Percentiles rank a stretch among this genome's conserved stretches.
Evolutionary conservation across 2,329 filamentous ascomycete species (phyloP).

Genomic region (Botryotinia narcissicola): DNA sequence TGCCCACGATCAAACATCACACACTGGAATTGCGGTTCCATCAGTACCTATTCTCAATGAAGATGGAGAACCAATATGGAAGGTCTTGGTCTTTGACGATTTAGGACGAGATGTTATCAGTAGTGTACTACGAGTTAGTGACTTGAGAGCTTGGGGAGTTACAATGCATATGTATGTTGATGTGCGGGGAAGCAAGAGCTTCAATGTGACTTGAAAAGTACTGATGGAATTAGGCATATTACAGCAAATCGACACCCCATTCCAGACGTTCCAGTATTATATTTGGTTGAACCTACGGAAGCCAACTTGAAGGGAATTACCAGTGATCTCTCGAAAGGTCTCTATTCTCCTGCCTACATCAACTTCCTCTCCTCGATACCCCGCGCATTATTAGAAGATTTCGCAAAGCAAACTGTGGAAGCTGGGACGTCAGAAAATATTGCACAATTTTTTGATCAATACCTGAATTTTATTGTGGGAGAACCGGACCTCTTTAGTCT

Average conservation of each 20-base stretch:
- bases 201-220: conserved; percentile 11
- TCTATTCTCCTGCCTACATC: conserved; percentile 92
- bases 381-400: conserved; percentile 87
- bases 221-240: conserved; percentile 63
- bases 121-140: conserved; percentile 90
- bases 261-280: conserved; percentile 93
- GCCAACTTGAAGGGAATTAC: conserved; percentile 82
- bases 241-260: conserved; percentile 81
- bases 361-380: conserved; percentile 96
- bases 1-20: conserved; percentile 57
- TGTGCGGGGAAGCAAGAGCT: conserved; percentile 4
- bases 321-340: conserved; percentile 76
- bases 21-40: conserved; percentile 63
- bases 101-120: conserved; percentile 91
- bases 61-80: conserved; percentile 94
- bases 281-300: conserved; percentile 85
- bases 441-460: conserved; percentile 92
- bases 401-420: conserved; percentile 81
- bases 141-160: conserved; percentile 89
- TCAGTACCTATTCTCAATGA: conserved; percentile 79
- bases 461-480: conserved; percentile 93
- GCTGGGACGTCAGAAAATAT: conserved; percentile 86
- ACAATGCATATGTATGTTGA: conserved; percentile 82
- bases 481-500: conserved; percentile 95
- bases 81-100: conserved; percentile 93